phyloP scores from a whole-genome alignment of 257 asterid species.

The Leonotis leonurus region DNA sequence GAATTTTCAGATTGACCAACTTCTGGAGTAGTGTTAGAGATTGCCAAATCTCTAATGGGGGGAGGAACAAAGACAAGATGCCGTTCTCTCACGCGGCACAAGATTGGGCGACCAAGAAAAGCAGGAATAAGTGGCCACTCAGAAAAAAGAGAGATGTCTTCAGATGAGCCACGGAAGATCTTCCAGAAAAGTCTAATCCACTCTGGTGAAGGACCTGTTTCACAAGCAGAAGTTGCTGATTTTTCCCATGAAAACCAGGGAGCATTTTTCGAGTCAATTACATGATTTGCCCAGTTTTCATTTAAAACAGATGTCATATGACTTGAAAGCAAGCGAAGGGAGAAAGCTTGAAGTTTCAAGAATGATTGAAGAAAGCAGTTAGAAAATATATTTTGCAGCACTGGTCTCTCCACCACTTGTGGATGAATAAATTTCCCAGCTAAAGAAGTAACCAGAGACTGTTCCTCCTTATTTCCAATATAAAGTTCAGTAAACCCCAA shows the following conservation, averaged over 20 bases:
- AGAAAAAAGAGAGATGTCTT: slow-evolving; percentile 68
- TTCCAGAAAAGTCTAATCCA: slow-evolving; percentile 95
- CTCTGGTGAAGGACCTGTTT: slow-evolving; percentile 75
- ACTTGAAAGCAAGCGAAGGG: slow-evolving; percentile 63
- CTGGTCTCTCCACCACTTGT: slow-evolving; percentile 76
- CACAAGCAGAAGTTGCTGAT: slow-evolving; percentile 45
- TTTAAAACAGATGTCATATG: slow-evolving; percentile 66
- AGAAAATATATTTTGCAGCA: slow-evolving; percentile 52
- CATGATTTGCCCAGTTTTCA: slow-evolving; percentile 76
- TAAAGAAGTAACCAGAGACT: slow-evolving; percentile 53
- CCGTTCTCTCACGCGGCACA: slow-evolving; percentile 78
- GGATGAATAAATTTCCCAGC: slow-evolving; percentile 77
- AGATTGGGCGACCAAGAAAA: slow-evolving; percentile 87
- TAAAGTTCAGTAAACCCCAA: slow-evolving; percentile 69
- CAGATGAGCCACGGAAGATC: slow-evolving; percentile 50
- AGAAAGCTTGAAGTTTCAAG: slow-evolving; percentile 66
- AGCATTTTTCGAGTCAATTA: slow-evolving; percentile 51
- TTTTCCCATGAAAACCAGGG: slow-evolving; percentile 98
- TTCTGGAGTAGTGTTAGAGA: slow-evolving; percentile 29
- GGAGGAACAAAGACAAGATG: slow-evolving; percentile 81
- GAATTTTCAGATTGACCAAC: slow-evolving; percentile 33
- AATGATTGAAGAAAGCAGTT: slow-evolving; percentile 46
- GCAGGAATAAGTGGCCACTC: slow-evolving; percentile 99
- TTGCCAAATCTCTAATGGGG: slow-evolving; percentile 21
- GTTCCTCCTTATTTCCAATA: slow-evolving; percentile 83